These are phyloP conservation scores for Verruconis gallopava DNA, from an alignment of 2,329 filamentous ascomycete genomes.

Conservation along the genomic window DNA sequence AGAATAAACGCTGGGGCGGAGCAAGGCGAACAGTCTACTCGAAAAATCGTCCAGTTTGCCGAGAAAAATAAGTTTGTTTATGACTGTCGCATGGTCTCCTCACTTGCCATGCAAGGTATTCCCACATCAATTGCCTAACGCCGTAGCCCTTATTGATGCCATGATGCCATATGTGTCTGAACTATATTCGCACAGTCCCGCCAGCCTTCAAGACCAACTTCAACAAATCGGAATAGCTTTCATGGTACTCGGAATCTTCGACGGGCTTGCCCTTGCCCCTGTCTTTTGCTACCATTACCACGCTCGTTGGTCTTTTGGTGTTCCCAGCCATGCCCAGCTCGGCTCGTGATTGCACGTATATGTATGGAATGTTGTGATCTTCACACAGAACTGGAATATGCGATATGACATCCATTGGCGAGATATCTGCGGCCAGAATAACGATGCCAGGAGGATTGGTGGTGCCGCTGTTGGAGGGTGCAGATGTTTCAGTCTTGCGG, in stretches of 20 bases:
- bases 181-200: conserved; percentile 42
- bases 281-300: conserved; percentile 65
- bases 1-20: no score
- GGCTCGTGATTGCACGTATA: conserved; percentile 84
- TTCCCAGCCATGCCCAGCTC: conserved; percentile 87
- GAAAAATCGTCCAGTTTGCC: no score
- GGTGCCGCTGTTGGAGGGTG: conserved; percentile 40
- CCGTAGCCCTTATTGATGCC: no score
- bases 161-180: no score
- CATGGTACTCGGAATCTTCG: conserved; percentile 33
- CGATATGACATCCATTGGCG: conserved; percentile 95
- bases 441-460: conserved; percentile 58
- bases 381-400: conserved; percentile 97
- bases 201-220: conserved; percentile 48
- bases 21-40: no score
- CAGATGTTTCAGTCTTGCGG: conserved; percentile 71
- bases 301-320: conserved; percentile 92
- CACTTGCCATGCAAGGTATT: no score
- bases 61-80: no score
- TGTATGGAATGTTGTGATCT: conserved; percentile 92
- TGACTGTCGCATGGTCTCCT: no score
- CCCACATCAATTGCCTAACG: no score
- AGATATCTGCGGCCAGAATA: conserved; percentile 93
- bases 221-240: conserved; percentile 42
- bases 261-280: conserved; percentile 38